Base-by-base conservation (phyloP, 2,329 filamentous ascomycete genomes). In the Scedosporium apiospermum region DNA sequence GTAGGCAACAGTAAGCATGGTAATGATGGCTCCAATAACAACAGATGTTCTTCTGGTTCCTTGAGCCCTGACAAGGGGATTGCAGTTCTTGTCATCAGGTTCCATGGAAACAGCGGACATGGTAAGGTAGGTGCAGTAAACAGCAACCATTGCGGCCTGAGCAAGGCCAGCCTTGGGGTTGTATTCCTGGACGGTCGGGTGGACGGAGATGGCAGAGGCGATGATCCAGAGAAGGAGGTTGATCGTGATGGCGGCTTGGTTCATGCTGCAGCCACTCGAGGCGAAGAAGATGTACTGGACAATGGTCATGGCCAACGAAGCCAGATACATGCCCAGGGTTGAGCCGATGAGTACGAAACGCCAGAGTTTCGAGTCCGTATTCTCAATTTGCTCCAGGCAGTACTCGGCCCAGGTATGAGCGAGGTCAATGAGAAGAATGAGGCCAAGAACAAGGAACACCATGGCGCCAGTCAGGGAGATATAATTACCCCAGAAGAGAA, bases 71-170 rank as follows among this genome's bases (percentile, higher is more conserved):
- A 97, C 82, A 38, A 99, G 82, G 7, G 95, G 95, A 75, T 99
- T 99, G 84, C 95, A 99, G 67, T 90, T 84, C 69, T 90, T 88
- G 78, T 97, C 78, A 74, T 98, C 93, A 0, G 95, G 95, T 70
- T 99, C 93, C 95, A 99, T 98, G 62, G 92, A 96, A 1, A 99
- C 95, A 27, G 95, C 95, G 2, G 93, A 97, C 87, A 99, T 91
- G 67, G 95, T 99, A 62, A 99, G 85, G 72, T 99, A 99, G 53
- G 95, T 98, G 84, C 95, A 99, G 81, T 99, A 99, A 64, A 96
- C 85, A 18, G 93, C 91, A 55, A 99, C 95, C 85, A 98, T 97
- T 65, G 95, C 93, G 51, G 93, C 92, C 73, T 99, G 95, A n/a
- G 95, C 95, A 64, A 99, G 82, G 58, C 95, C 95, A 51, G 95